Evolutionary conservation across 345 rosid species (phyloP).

Genomic region (Conringia planisiliqua): DNA sequence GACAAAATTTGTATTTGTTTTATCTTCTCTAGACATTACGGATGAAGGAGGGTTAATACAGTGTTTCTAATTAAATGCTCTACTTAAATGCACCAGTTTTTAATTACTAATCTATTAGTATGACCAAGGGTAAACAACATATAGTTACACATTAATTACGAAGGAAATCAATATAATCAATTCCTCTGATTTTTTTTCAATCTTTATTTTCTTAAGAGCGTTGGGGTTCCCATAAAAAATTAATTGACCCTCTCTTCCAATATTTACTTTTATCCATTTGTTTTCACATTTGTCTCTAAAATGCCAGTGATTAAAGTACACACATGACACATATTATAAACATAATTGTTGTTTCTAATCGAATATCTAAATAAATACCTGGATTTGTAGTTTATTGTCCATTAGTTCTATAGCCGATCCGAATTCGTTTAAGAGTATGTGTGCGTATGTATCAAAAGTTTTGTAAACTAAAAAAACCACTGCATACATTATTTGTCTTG

Average conservation of each 20-base stretch:
- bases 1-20: slow-evolving; percentile 22
- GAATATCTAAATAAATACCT: neutral
- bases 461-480: neutral
- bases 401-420: neutral
- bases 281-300: neutral
- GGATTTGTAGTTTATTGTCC: neutral
- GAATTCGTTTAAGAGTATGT: neutral
- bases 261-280: neutral
- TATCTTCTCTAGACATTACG: slow-evolving; percentile 28
- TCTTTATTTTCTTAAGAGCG: too few relatives aligned
- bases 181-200: too few relatives aligned
- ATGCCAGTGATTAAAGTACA: neutral
- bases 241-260: neutral
- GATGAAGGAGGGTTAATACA: slow-evolving; percentile 26
- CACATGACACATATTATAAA: neutral
- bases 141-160: slow-evolving; percentile 21
- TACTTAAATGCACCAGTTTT: slow-evolving; percentile 25
- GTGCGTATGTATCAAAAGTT: neutral
- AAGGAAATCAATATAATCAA: neutral
- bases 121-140: neutral
- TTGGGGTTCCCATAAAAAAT: too few relatives aligned
- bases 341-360: neutral
- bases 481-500: neutral
- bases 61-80: slow-evolving; percentile 25
- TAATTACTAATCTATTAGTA: neutral